Conservation (phyloP, 1,284 basidiomycete genomes). For the Puccinia brachypodii region DNA sequence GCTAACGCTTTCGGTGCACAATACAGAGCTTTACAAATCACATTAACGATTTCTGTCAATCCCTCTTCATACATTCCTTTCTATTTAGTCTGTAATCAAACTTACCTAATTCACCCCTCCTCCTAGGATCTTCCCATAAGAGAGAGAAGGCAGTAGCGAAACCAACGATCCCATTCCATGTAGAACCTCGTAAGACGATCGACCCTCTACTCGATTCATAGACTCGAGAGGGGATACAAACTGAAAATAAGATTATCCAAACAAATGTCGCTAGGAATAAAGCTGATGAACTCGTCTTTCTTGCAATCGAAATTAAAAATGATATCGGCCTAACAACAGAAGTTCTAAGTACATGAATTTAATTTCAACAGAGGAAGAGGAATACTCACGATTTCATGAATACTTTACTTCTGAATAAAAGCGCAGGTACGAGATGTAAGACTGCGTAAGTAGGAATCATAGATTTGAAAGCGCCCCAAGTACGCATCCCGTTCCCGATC, state of each 20-base stretch:
- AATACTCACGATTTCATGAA: conserved; percentile 46
- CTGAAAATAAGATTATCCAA: conserved; percentile 41
- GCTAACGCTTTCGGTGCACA: conserved; percentile 46
- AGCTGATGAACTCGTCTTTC: conserved; percentile 35
- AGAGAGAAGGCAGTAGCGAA: conserved; percentile 38
- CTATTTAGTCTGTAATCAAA: not conserved
- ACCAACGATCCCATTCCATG: conserved; percentile 17
- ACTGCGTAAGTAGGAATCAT: conserved; percentile 46
- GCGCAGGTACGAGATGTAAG: conserved; percentile 44
- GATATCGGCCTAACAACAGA: not conserved
- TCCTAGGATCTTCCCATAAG: conserved; percentile 47
- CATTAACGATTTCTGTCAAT: not conserved
- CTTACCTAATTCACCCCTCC: conserved; percentile 46
- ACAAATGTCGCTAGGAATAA: conserved; percentile 36
- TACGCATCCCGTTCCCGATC: conserved; percentile 19
- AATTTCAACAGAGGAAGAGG: not conserved
- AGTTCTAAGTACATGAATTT: not conserved
- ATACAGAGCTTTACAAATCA: conserved; percentile 14
- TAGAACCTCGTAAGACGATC: conserved; percentile 3
- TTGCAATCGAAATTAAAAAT: conserved; percentile 38
- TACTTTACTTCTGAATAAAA: conserved; percentile 46
- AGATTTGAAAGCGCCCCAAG: conserved; percentile 42
- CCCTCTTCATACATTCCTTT: not conserved
- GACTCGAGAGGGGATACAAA: conserved; percentile 44
- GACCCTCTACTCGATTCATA: conserved; percentile 4